Conservation (phyloP, 2,329 filamentous ascomycete species). For the Penicillium sp. region DNA sequence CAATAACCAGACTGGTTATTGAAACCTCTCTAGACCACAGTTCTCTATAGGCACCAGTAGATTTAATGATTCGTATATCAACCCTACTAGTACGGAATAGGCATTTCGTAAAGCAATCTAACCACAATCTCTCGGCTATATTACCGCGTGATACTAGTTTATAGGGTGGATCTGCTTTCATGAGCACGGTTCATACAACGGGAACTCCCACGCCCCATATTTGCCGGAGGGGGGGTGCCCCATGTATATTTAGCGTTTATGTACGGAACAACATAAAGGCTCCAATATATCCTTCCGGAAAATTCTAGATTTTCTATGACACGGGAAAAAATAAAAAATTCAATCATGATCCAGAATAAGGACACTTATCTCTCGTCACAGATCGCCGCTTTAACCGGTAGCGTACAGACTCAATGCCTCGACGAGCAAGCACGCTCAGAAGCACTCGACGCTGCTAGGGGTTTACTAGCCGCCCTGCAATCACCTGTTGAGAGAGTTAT, state of each 20-base stretch:
- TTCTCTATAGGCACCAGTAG: too few relatives aligned
- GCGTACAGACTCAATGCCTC: background rate
- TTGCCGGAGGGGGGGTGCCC: background rate
- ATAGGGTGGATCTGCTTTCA: too few relatives aligned
- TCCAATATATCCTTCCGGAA: background rate
- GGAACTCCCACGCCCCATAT: background rate
- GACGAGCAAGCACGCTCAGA: constrained; percentile 8
- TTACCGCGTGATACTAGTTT: too few relatives aligned
- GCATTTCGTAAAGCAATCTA: too few relatives aligned
- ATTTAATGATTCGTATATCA: too few relatives aligned
- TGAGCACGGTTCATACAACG: background rate
- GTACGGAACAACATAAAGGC: background rate
- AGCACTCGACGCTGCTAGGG: constrained; percentile 9
- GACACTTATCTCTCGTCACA: background rate
- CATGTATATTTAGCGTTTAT: background rate
- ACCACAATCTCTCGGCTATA: too few relatives aligned
- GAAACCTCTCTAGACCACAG: too few relatives aligned
- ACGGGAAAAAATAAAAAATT: too few relatives aligned
- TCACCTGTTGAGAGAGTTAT: constrained; percentile 14
- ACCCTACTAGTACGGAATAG: too few relatives aligned
- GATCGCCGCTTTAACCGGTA: background rate
- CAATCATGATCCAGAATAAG: background rate
- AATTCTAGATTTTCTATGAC: background rate
- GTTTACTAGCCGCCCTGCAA: constrained; percentile 5
- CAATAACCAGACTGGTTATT: too few relatives aligned